These are phyloP conservation scores for Lepidium campestre DNA, from an alignment of 441 rosid genomes.

Conservation along the genomic window DNA sequence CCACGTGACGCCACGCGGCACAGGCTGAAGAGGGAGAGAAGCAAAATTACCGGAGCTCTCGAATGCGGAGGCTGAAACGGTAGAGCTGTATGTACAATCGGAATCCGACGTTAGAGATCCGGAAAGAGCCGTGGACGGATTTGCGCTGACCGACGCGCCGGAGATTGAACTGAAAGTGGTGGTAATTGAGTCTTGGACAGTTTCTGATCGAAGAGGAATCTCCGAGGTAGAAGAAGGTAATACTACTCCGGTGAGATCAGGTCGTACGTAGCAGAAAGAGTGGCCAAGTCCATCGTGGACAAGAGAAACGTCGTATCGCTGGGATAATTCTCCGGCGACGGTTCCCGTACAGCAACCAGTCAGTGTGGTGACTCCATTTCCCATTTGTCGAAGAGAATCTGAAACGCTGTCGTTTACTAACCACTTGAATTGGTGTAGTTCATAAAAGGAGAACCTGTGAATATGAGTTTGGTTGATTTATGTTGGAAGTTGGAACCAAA, in stretches of 20 bases:
- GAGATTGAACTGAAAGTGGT: constrained; percentile 56
- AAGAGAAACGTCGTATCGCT: constrained; percentile 27
- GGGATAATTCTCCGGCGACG: constrained; percentile 32
- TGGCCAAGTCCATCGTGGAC: constrained; percentile 37
- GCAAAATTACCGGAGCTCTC: constrained; percentile 55
- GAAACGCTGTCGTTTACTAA: neutral
- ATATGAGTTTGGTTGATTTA: constrained; percentile 17
- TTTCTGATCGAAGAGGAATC: constrained; percentile 28
- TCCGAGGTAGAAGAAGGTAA: constrained; percentile 23
- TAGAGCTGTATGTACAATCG: neutral
- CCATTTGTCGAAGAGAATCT: constrained; percentile 23
- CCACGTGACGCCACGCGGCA: constrained; percentile 33
- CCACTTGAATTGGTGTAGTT: neutral
- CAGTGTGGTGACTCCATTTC: constrained; percentile 28
- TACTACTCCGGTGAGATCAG: constrained; percentile 9
- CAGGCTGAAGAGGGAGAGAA: constrained; percentile 56
- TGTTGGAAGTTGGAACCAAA: constrained; percentile 3
- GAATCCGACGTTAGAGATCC: neutral
- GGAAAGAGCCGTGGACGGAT: constrained; percentile 47
- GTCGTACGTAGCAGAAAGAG: constrained; percentile 54
- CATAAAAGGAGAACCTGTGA: neutral
- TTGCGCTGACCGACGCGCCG: constrained; percentile 76
- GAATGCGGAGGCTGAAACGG: constrained; percentile 42
- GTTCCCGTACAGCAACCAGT: constrained; percentile 38
- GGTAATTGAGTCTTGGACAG: constrained; percentile 13